Base-by-base conservation (phyloP, 495 filamentous ascomycete species). In the Penicillium paxilli region DNA sequence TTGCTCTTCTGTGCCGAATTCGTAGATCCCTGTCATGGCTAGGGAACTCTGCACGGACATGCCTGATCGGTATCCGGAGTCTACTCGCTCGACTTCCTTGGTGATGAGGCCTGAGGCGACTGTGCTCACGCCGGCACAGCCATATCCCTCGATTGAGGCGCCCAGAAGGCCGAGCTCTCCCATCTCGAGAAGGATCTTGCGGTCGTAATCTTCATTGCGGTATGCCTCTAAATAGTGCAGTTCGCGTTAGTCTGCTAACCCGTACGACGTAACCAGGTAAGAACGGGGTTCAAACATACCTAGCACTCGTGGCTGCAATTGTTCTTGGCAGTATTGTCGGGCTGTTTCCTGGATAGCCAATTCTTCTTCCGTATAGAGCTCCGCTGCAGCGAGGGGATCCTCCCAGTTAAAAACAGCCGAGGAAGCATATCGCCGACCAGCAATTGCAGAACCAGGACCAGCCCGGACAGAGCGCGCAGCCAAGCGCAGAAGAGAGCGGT, bases 31-130 rank as follows among this genome's bases (percentile, higher is more conserved):
- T 14, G 91, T 93, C 95, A 98, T 98, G 19, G 89, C 91, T 42
- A 98, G 76, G 3, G 92, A 95, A 55, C 88, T 92, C 71, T 98
- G 94, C 10, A 98, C 94, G 14, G 90, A 95, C 89, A 96, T 96
- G 49, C 89, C 92, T 41, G 90, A 96, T 12, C 94, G 85, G 70
- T 98, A 98, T 33, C 94, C 94, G 44, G 88, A 92, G 67, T 98
- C 94, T 33, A 98, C 92, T 41, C 94, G 83, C 75, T 98, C 94
- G 10, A 98, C 95, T 57, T 94, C 94, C 64, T 94, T 86, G 19
- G 91, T 96, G 71, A 98, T 97, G 51, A 98, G 76, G 14, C 94
- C 95, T 2, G 88, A 89, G 1, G 95, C 91, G 26, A 98, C 91
- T 47, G 85, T 92, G 60, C 89, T 92, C 5, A 89, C 90, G 41